A percentile compares a stretch with the other conserved stretches of the same genome.
phyloP scores from a whole-genome alignment of 164 flowering plant species.

The Macadamia tetraphylla region DNA sequence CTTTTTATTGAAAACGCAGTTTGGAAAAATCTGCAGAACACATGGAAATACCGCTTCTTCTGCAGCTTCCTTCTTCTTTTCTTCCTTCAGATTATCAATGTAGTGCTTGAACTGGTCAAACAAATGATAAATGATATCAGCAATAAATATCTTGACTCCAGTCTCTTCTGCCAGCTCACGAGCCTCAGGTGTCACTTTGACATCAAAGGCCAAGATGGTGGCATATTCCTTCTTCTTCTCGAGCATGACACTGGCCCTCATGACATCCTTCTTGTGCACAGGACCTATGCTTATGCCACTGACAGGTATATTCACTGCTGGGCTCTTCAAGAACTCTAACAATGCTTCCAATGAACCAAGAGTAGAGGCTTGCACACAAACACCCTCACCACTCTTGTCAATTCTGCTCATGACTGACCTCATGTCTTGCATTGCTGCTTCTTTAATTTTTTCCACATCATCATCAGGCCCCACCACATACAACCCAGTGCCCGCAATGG shows the following conservation, averaged over 20 bases:
- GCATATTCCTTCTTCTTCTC: constrained; percentile 97
- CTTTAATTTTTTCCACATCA: constrained; percentile 73
- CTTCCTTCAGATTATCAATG: constrained; percentile 88
- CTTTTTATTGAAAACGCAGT: constrained; percentile 86
- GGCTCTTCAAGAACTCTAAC: constrained; percentile 85
- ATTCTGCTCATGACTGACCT: constrained; percentile 78
- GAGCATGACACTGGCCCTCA: constrained; percentile 97
- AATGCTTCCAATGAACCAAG: constrained; percentile 98
- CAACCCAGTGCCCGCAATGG: constrained; percentile 88
- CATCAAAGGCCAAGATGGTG: constrained; percentile 94
- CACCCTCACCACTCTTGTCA: constrained; percentile 95
- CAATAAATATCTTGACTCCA: constrained; percentile 87
- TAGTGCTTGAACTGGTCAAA: constrained; percentile 96
- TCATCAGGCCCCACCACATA: constrained; percentile 87
- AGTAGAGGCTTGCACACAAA: constrained; percentile 94
- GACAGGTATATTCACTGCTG: constrained; percentile 84
- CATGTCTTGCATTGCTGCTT: constrained; percentile 83
- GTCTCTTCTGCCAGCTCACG: constrained; percentile 87
- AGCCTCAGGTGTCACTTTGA: constrained; percentile 94
- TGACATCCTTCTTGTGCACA: constrained; percentile 93
- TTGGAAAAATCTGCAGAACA: constrained; percentile 79
- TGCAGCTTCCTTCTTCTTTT: constrained; percentile 84
- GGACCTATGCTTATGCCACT: constrained; percentile 96
- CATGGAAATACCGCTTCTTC: constrained; percentile 99
- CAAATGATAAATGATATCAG: constrained; percentile 93